Conservation (phyloP, 108 stramenopile species). For the Mayamaea pseudoterrestris region DNA sequence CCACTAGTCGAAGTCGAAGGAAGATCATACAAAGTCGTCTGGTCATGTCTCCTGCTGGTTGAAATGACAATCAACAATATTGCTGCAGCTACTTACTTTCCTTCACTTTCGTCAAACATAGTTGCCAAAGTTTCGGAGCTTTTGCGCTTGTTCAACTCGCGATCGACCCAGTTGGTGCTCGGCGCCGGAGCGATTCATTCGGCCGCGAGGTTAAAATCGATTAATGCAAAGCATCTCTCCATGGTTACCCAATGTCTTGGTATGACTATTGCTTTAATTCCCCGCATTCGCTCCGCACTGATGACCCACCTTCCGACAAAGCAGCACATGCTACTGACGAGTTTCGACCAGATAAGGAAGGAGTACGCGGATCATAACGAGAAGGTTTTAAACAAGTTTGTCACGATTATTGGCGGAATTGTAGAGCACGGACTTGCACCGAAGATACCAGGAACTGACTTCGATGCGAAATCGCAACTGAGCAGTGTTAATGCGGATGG, state of each 20-base stretch:
- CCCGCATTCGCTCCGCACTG: conserved; percentile 87
- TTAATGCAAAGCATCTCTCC: conserved; percentile 92
- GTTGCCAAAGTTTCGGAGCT: conserved; percentile 80
- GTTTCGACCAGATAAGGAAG: conserved; percentile 84
- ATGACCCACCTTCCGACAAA: conserved; percentile 85
- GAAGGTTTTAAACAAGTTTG: conserved; percentile 91
- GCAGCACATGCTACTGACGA: conserved; percentile 80
- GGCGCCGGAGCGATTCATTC: conserved; percentile 90
- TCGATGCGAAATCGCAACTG: conserved; percentile 43
- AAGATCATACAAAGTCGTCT: conserved; percentile 76
- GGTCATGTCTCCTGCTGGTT: conserved; percentile 87
- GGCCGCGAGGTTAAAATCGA: conserved; percentile 77
- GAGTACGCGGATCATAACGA: conserved; percentile 86
- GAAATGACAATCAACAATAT: conserved; percentile 83
- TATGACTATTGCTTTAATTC: conserved; percentile 73
- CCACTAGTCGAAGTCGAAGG: conserved; percentile 77
- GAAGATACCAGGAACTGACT: conserved; percentile 52
- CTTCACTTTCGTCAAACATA: conserved; percentile 72
- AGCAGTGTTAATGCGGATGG: conserved; percentile 10
- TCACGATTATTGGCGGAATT: conserved; percentile 90
- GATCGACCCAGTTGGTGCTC: conserved; percentile 85
- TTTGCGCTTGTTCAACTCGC: conserved; percentile 83
- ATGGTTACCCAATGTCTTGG: conserved; percentile 85
- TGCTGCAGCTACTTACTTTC: conserved; percentile 75
- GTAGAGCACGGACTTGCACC: conserved; percentile 77